Evolutionary conservation across 495 filamentous ascomycete species (phyloP).

Genomic region (Daldinia vernicosa): DNA sequence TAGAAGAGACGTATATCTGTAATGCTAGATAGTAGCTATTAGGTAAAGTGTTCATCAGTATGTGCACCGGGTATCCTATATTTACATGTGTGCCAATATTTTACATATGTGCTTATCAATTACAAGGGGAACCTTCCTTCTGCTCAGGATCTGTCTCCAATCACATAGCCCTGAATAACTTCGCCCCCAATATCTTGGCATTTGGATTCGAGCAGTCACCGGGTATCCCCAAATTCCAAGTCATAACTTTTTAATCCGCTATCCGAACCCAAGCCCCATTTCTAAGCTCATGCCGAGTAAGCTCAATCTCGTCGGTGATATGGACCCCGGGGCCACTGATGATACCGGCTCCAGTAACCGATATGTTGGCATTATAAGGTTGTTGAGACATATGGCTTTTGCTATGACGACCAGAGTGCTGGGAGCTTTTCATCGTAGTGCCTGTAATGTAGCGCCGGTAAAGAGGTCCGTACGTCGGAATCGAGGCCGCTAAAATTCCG

Average conservation of each 20-base stretch:
- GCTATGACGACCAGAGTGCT: neutral
- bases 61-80: neutral
- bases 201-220: neutral
- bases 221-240: neutral
- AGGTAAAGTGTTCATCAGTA: neutral
- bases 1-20: neutral
- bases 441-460: neutral
- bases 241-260: neutral
- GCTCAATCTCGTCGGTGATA: neutral
- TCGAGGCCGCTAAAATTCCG: neutral
- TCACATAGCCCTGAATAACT: neutral
- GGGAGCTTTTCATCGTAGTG: neutral
- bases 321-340: neutral
- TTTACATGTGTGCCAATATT: neutral
- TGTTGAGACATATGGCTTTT: neutral
- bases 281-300: neutral
- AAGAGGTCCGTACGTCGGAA: slow-evolving; percentile 1
- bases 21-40: neutral
- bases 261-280: neutral
- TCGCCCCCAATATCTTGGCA: neutral
- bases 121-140: no score
- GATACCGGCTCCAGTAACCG: neutral
- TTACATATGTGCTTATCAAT: neutral
- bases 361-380: neutral
- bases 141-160: neutral